Evolutionary conservation across 805 yeast species (phyloP).

Genomic region (Candida dajiaensis): DNA sequence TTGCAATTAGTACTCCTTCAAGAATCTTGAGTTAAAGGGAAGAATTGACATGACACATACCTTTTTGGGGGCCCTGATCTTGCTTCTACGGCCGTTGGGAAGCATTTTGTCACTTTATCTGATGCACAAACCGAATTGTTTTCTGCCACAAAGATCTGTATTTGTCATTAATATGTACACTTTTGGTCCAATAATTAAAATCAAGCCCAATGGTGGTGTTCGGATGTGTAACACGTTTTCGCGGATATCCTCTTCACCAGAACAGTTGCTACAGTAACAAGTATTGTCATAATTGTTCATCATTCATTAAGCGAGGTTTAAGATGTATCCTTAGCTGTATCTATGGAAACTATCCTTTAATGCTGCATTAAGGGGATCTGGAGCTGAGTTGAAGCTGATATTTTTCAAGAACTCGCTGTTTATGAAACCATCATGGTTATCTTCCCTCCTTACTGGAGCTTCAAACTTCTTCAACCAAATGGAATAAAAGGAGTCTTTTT

Average conservation of each 20-base stretch:
- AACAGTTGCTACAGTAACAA: neutral
- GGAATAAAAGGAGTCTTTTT: neutral
- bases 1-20: neutral
- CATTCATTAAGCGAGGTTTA: neutral
- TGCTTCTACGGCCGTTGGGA: constrained; percentile 35
- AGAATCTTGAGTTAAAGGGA: neutral
- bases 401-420: neutral
- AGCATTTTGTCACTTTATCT: neutral
- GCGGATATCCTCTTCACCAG: neutral
- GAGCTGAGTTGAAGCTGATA: neutral
- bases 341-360: neutral
- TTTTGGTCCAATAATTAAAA: neutral
- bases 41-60: constrained; percentile 10
- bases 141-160: neutral
- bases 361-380: neutral
- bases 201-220: neutral
- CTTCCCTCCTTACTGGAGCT: neutral
- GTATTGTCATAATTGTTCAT: too few relatives aligned
- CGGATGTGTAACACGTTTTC: neutral
- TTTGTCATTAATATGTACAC: too few relatives aligned
- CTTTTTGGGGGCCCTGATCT: constrained; percentile 63
- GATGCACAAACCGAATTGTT: neutral
- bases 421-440: neutral
- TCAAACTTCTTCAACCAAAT: neutral
- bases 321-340: neutral